Evolutionary conservation across 306 rosid genomes (phyloP).

Genomic region (Vicia sativa): DNA sequence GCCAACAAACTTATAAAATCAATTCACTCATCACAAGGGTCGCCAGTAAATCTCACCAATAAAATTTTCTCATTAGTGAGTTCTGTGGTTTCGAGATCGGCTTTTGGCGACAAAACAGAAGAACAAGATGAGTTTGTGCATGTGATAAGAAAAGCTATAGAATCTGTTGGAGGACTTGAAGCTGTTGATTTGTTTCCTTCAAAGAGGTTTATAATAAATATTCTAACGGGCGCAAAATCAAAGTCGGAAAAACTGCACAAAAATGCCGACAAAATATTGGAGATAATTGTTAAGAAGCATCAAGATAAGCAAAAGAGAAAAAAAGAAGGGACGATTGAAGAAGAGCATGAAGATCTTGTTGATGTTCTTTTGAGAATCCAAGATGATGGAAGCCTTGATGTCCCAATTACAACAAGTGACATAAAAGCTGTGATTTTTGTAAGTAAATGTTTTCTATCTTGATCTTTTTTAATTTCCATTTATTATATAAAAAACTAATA

Average conservation of each 20-base stretch:
- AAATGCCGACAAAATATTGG: conserved; percentile 2
- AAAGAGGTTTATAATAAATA: neutral
- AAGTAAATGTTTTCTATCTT: neutral
- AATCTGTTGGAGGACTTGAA: neutral
- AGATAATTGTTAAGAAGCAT: conserved; percentile 8
- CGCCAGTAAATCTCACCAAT: conserved; percentile 8
- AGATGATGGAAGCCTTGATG: neutral
- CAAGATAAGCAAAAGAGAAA: conserved; percentile 1
- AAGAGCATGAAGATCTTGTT: conserved; percentile 15
- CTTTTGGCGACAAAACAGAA: conserved; percentile 15
- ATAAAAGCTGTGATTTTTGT: conserved; percentile 41
- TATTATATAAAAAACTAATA: too few relatives aligned
- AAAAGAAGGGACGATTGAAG: neutral
- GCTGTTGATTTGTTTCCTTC: conserved; percentile 23
- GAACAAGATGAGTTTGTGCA: neutral
- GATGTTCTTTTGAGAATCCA: conserved; percentile 40
- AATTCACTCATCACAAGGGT: conserved; percentile 13
- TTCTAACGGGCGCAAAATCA: neutral
- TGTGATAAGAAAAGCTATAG: neutral
- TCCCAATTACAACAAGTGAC: neutral
- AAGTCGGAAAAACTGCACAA: conserved; percentile 10
- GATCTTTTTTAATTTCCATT: too few relatives aligned
- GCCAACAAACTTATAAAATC: conserved; percentile 11
- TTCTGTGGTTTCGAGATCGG: conserved; percentile 16
- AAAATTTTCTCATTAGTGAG: conserved; percentile 13